phyloP scores from a whole-genome alignment of 2,329 filamentous ascomycete genomes.

The Cucurbitaria berberidis region DNA sequence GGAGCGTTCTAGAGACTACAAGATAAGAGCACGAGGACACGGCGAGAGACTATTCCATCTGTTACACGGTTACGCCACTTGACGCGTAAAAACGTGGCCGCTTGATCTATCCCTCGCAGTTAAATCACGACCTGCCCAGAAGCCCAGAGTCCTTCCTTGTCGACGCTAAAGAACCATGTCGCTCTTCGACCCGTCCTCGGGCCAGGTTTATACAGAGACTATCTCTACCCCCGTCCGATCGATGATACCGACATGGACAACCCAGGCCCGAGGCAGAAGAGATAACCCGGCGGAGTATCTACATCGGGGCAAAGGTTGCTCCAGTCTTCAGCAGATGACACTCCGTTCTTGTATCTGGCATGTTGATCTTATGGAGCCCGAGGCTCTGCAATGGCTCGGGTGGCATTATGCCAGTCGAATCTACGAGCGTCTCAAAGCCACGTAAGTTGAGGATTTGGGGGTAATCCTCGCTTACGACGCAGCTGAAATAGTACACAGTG shows the following conservation, averaged over 20 bases:
- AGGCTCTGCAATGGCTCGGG: constrained; percentile 22
- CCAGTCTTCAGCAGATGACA: constrained; percentile 23
- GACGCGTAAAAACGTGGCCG: not conserved
- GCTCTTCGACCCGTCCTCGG: constrained; percentile 11
- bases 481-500: constrained; percentile 8
- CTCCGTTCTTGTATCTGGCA: constrained; percentile 27
- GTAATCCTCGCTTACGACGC: not conserved
- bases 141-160: not conserved
- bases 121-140: not conserved
- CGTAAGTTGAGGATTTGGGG: constrained; percentile 10
- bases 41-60: not conserved
- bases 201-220: constrained; percentile 27
- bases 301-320: constrained; percentile 14
- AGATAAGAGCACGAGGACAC: not conserved
- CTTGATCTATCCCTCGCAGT: not conserved
- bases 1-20: not conserved
- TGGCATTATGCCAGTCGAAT: constrained; percentile 27
- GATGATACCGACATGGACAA: constrained; percentile 27
- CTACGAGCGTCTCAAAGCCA: constrained; percentile 20
- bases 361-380: constrained; percentile 19
- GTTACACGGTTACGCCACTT: not conserved
- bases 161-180: constrained; percentile 3
- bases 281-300: constrained; percentile 14
- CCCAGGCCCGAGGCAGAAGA: constrained; percentile 17
- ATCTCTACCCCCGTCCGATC: constrained; percentile 15